phyloP scores from a whole-genome alignment of 1,284 basidiomycete genomes.

The Cutaneotrichosporon arboriforme region DNA sequence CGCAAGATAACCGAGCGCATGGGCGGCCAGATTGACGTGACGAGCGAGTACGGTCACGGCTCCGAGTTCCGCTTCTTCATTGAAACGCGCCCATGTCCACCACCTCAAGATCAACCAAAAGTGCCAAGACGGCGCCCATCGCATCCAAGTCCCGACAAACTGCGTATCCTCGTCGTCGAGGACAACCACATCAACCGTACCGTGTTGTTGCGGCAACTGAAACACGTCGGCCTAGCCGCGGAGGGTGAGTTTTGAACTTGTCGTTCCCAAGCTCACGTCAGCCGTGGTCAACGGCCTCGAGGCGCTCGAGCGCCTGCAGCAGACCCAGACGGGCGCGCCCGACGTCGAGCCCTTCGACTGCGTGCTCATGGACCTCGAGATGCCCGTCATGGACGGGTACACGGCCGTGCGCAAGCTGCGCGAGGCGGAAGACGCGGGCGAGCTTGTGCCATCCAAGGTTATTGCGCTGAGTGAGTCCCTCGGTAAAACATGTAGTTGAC shows the following conservation, averaged over 20 bases:
- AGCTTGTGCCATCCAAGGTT: neutral
- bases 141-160: neutral
- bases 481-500: neutral
- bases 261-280: neutral
- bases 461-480: constrained; percentile 17
- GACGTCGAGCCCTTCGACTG: constrained; percentile 30
- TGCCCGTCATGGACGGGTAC: constrained; percentile 36
- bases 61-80: constrained; percentile 48
- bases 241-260: neutral
- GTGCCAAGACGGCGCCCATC: neutral
- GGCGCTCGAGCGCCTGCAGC: constrained; percentile 42
- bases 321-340: neutral
- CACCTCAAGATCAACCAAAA: neutral
- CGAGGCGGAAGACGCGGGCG: constrained; percentile 10
- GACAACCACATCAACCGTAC: constrained; percentile 45
- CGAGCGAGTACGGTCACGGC: constrained; percentile 23
- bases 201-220: constrained; percentile 18
- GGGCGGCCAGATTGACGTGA: constrained; percentile 29
- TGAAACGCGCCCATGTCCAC: neutral
- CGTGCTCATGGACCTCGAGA: constrained; percentile 46
- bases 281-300: constrained; percentile 48
- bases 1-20: constrained; percentile 26
- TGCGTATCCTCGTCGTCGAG: constrained; percentile 30
- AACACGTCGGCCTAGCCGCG: constrained; percentile 11
- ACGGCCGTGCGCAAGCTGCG: constrained; percentile 13